Evolutionary conservation across 371 early-diverging fungal genomes (phyloP).

Genomic region (Caulochytrium protostelioides): DNA sequence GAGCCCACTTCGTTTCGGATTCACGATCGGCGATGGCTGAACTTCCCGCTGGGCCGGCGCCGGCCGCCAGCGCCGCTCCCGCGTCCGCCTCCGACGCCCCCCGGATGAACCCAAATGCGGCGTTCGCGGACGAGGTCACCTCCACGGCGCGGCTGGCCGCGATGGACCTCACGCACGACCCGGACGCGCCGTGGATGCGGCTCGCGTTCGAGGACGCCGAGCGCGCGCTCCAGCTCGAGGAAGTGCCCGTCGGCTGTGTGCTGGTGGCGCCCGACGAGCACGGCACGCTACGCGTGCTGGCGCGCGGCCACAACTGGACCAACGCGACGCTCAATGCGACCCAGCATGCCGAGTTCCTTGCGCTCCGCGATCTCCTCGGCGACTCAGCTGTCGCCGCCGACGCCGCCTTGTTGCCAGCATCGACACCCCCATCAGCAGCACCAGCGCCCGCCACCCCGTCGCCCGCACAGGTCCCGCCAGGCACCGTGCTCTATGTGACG

Average conservation of each 20-base stretch:
- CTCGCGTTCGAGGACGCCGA: no score
- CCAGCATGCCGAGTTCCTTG: slow-evolving; percentile 78
- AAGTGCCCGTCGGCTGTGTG: slow-evolving; percentile 98
- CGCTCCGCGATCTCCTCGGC: slow-evolving; percentile 50
- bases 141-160: no score
- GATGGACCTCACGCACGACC: no score
- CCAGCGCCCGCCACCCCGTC: neutral
- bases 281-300: slow-evolving; percentile 31
- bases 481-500: slow-evolving; percentile 68
- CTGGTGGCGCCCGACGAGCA: slow-evolving; percentile 44
- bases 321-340: slow-evolving; percentile 74
- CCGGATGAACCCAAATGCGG: no score
- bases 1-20: no score
- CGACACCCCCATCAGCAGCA: neutral
- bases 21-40: no score
- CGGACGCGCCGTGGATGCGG: no score
- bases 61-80: no score
- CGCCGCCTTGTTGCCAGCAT: neutral
- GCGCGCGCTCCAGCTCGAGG: slow-evolving; percentile 60
- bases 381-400: neutral
- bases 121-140: no score
- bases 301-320: slow-evolving; percentile 56
- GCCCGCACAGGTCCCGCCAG: neutral
- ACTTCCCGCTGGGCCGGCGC: no score
- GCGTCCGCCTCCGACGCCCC: no score